Evolutionary conservation across 2,329 filamentous ascomycete species (phyloP).

Genomic region (Penicillium sp.): DNA sequence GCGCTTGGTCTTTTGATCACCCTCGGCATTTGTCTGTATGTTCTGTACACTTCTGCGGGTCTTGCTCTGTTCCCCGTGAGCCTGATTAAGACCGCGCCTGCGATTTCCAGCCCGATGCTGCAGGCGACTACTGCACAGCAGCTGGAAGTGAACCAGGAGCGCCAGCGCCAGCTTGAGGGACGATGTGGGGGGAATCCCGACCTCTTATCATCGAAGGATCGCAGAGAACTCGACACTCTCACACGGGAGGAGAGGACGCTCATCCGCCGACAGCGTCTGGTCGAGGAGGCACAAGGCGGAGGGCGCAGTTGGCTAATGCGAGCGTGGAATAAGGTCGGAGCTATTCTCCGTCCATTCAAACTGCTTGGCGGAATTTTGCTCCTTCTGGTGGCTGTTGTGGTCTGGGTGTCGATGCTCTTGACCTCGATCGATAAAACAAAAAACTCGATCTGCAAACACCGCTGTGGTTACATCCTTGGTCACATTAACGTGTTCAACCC

Average conservation of each 20-base stretch:
- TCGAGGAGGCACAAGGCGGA: constrained; percentile 62
- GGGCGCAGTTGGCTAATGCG: constrained; percentile 68
- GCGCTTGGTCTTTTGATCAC: constrained; percentile 81
- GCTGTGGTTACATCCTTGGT: constrained; percentile 86
- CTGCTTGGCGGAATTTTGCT: constrained; percentile 76
- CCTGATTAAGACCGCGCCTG: constrained; percentile 85
- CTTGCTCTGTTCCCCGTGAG: constrained; percentile 83
- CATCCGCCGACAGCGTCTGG: constrained; percentile 79
- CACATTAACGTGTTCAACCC: constrained; percentile 91
- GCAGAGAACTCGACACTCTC: constrained; percentile 79
- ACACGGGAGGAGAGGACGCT: constrained; percentile 87
- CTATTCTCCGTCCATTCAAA: constrained; percentile 81
- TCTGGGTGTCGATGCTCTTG: constrained; percentile 90
- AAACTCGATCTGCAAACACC: constrained; percentile 85
- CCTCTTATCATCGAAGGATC: constrained; percentile 75
- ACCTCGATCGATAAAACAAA: constrained; percentile 94
- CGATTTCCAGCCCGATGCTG: constrained; percentile 74
- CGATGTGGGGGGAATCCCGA: constrained; percentile 70
- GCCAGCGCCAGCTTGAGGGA: constrained; percentile 83
- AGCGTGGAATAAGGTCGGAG: constrained; percentile 72
- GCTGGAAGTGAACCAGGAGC: constrained; percentile 80
- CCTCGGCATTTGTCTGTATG: constrained; percentile 77
- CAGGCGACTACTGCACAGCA: constrained; percentile 71
- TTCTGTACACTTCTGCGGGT: constrained; percentile 81
- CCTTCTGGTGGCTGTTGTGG: constrained; percentile 64